Conservation (phyloP, 2,329 filamentous ascomycete genomes). For the Talaromyces sp. region DNA sequence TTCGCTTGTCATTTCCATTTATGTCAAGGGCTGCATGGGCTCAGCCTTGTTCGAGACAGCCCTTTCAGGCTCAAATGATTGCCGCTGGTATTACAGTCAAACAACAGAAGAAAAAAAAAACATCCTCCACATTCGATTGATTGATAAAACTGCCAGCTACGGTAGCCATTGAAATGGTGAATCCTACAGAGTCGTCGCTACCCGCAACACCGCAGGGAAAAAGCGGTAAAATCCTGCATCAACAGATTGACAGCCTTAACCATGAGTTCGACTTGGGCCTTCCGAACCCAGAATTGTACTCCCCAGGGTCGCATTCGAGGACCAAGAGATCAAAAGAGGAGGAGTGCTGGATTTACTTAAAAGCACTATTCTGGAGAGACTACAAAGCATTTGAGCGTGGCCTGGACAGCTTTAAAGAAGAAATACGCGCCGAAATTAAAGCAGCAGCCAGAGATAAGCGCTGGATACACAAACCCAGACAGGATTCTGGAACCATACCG, state of each 20-base stretch:
- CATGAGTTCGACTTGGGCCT: conserved; percentile 7
- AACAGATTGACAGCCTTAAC: conserved; percentile 9
- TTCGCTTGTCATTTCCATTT: neutral
- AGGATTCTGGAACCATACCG: conserved; percentile 22
- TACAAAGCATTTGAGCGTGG: conserved; percentile 4
- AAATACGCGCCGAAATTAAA: neutral
- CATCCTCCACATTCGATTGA: neutral
- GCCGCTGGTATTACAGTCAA: neutral
- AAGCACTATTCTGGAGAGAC: conserved; percentile 7
- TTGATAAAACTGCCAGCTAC: neutral
- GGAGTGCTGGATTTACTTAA: conserved; percentile 6
- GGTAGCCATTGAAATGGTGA: neutral
- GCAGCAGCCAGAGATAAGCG: neutral
- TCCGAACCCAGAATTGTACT: conserved; percentile 9
- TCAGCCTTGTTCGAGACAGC: neutral
- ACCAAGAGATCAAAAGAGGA: conserved; percentile 8
- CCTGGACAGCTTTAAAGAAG: conserved; percentile 4
- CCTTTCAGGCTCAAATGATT: neutral
- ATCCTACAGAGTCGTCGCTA: neutral
- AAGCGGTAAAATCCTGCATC: conserved; percentile 3
- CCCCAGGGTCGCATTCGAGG: conserved; percentile 4
- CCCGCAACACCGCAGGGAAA: conserved; percentile 8
- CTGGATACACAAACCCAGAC: conserved; percentile 22
- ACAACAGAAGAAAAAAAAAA: neutral
- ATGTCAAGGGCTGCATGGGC: neutral